Evolutionary conservation across 108 stramenopile genomes (phyloP).

Genomic region (Chaetoceros muelleri): DNA sequence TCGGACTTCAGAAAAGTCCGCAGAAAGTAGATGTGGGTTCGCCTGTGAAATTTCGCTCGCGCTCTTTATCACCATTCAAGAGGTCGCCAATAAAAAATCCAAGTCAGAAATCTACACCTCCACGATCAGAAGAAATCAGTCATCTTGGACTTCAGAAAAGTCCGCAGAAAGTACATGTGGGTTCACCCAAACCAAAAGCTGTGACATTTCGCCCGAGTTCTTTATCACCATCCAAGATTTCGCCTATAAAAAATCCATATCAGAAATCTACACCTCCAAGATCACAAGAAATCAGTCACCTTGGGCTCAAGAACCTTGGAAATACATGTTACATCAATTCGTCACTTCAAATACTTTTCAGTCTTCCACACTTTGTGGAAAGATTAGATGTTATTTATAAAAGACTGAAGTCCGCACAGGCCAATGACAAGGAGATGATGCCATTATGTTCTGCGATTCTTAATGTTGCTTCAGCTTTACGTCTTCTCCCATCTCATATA

Average conservation of each 20-base stretch:
- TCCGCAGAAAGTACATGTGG: too few relatives aligned
- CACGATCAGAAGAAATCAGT: constrained; percentile 24
- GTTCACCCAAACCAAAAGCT: too few relatives aligned
- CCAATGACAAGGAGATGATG: constrained; percentile 10
- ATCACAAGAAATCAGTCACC: constrained; percentile 24
- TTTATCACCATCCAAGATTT: too few relatives aligned
- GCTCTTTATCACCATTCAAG: too few relatives aligned
- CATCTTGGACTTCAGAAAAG: constrained; percentile 31
- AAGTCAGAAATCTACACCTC: not conserved
- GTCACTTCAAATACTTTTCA: constrained; percentile 60
- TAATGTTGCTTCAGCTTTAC: constrained; percentile 21
- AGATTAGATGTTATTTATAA: constrained; percentile 19
- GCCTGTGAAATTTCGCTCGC: too few relatives aligned
- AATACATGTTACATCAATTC: constrained; percentile 80
- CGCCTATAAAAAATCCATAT: too few relatives aligned
- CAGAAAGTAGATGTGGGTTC: too few relatives aligned
- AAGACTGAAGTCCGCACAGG: not conserved
- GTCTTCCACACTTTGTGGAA: constrained; percentile 24
- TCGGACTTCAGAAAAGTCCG: constrained; percentile 39
- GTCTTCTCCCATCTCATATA: constrained; percentile 3
- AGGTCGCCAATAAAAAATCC: too few relatives aligned
- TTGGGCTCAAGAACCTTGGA: constrained; percentile 47
- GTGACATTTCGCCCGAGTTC: too few relatives aligned
- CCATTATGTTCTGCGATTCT: constrained; percentile 25
- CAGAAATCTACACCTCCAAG: not conserved